A percentile compares a stretch with the other conserved stretches of the same genome.
Conservation (phyloP, 2,329 filamentous ascomycete species). For the Beauveria asiatica region DNA sequence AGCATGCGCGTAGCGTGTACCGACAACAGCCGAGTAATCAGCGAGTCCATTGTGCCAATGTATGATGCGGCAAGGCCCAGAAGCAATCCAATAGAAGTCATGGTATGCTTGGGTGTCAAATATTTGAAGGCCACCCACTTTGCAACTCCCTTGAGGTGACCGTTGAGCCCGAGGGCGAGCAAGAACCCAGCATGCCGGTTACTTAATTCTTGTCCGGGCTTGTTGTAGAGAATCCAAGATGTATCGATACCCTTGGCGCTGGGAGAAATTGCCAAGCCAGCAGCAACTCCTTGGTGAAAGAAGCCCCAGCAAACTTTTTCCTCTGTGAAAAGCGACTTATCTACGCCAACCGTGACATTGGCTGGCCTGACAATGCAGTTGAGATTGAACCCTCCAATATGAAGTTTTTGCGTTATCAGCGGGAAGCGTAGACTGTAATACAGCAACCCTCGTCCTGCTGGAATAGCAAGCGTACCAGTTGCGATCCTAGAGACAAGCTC, state of each 20-base stretch:
- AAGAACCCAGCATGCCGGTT: constrained; percentile 96
- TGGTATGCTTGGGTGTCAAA: constrained; percentile 96
- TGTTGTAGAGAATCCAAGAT: constrained; percentile 98
- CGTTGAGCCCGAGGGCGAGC: constrained; percentile 83
- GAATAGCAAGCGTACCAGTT: constrained; percentile 78
- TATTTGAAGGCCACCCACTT: constrained; percentile 99
- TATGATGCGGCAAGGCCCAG: constrained; percentile 89
- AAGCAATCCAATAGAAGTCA: constrained; percentile 95
- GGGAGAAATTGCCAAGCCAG: constrained; percentile 81
- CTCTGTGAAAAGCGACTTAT: constrained; percentile 79
- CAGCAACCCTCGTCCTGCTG: constrained; percentile 77
- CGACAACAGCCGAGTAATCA: constrained; percentile 86
- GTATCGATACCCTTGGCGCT: constrained; percentile 91
- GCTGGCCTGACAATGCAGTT: constrained; percentile 87
- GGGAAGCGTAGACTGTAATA: constrained; percentile 84
- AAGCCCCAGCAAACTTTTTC: constrained; percentile 98
- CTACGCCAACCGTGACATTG: constrained; percentile 87
- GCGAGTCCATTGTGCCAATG: constrained; percentile 91
- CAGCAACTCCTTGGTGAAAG: constrained; percentile 94
- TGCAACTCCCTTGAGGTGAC: constrained; percentile 85
- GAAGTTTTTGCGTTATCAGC: constrained; percentile 84
- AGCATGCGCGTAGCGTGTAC: constrained; percentile 95
- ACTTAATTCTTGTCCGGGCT: constrained; percentile 74
- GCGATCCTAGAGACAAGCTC: constrained; percentile 80
- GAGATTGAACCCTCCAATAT: constrained; percentile 82